Conservation (phyloP, 2,329 filamentous ascomycete genomes). For the Clonostachys sp. region DNA sequence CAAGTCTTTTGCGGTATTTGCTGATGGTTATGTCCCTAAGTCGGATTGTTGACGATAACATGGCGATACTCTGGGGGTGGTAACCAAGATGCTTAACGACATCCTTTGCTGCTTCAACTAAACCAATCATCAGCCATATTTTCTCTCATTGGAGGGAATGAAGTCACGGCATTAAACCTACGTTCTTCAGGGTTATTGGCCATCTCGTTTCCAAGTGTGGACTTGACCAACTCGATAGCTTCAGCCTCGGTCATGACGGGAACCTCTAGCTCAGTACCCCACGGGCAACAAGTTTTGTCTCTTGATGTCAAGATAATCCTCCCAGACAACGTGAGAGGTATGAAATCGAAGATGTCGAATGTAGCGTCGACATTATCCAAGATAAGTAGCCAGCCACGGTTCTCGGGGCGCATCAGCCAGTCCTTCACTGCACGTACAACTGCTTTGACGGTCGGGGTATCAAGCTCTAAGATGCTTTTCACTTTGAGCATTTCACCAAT, state of each 20-base stretch:
- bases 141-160: no score
- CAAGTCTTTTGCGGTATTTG: constrained; percentile 3
- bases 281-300: constrained; percentile 11
- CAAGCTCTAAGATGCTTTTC: constrained; percentile 12
- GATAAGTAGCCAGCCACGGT: constrained; percentile 14
- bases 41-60: constrained; percentile 12
- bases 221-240: constrained; percentile 8
- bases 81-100: constrained; percentile 9
- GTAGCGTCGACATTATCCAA: constrained; percentile 14
- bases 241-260: constrained; percentile 11
- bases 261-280: constrained; percentile 11
- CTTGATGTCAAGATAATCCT: constrained; percentile 14
- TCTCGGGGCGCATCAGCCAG: constrained; percentile 16
- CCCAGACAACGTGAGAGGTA: constrained; percentile 14
- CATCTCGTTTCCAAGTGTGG: constrained; percentile 3
- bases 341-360: constrained; percentile 14
- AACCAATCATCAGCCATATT: not conserved
- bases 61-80: constrained; percentile 11
- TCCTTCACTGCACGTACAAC: constrained; percentile 15
- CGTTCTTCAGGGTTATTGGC: constrained; percentile 5
- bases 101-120: constrained; percentile 7
- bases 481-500: constrained; percentile 14
- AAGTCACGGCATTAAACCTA: constrained; percentile 1
- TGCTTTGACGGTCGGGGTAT: constrained; percentile 11
- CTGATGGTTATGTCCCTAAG: constrained; percentile 4